Evolutionary conservation across 2,329 filamentous ascomycete species (phyloP).

Genomic region (Endocalyx cinctus): DNA sequence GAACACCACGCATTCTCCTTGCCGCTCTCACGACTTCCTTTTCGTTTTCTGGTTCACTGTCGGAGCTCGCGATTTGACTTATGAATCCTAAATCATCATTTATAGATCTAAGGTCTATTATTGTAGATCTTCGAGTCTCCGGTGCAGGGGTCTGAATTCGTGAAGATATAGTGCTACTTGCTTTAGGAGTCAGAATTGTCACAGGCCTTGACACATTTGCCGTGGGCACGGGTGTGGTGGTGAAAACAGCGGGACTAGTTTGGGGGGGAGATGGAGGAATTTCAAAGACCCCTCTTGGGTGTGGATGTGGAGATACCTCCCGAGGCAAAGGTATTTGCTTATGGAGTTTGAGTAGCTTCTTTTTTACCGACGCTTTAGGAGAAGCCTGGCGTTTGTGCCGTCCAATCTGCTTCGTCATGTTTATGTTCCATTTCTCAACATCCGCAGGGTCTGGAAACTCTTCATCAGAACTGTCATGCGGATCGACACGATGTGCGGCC

Average conservation of each 20-base stretch:
- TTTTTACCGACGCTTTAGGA: constrained; percentile 20
- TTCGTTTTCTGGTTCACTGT: constrained; percentile 35
- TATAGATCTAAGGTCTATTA: constrained; percentile 23
- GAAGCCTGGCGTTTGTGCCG: constrained; percentile 21
- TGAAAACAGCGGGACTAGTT: constrained; percentile 30
- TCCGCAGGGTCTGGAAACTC: constrained; percentile 27
- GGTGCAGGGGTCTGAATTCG: constrained; percentile 21
- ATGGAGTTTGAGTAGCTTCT: constrained; percentile 16
- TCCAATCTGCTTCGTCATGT: constrained; percentile 5
- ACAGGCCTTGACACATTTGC: constrained; percentile 8
- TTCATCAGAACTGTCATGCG: no score
- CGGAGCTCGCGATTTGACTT: constrained; percentile 9
- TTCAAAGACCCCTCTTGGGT: constrained; percentile 28
- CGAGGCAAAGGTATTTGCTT: constrained; percentile 7
- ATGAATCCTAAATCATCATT: neutral
- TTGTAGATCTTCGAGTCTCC: constrained; percentile 7
- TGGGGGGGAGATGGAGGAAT: constrained; percentile 34
- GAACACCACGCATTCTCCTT: constrained; percentile 52
- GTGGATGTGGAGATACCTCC: constrained; percentile 9
- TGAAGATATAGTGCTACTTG: constrained; percentile 22
- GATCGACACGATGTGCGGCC: constrained; percentile 1
- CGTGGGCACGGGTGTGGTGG: constrained; percentile 14
- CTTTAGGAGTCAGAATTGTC: constrained; percentile 21
- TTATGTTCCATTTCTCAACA: constrained; percentile 24
- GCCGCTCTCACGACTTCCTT: constrained; percentile 25